phyloP scores from a whole-genome alignment of 1,139 yeast genomes.

The Yamadazyma triangularis region DNA sequence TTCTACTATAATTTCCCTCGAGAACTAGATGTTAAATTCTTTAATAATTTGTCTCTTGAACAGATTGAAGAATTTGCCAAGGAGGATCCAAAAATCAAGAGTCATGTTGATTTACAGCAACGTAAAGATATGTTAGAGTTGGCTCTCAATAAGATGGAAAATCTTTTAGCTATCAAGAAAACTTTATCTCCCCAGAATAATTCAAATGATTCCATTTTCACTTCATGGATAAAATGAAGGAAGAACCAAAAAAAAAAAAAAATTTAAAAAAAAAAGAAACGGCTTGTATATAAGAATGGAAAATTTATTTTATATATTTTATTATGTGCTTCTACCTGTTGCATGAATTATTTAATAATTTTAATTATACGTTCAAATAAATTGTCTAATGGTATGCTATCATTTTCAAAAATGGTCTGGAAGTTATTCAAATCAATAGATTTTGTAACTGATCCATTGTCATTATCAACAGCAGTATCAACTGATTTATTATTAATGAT shows the following conservation, averaged over 20 bases:
- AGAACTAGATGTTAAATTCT: slow-evolving; percentile 75
- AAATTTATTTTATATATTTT: no score
- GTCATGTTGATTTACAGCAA: slow-evolving; percentile 90
- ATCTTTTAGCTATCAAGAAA: slow-evolving; percentile 71
- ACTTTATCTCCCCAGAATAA: slow-evolving; percentile 4
- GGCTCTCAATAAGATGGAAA: slow-evolving; percentile 82
- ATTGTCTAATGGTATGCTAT: slow-evolving; percentile 59
- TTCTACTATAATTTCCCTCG: slow-evolving; percentile 95
- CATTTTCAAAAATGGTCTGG: slow-evolving; percentile 68
- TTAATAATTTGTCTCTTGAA: slow-evolving; percentile 59
- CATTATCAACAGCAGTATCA: slow-evolving; percentile 7
- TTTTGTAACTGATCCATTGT: slow-evolving; percentile 2
- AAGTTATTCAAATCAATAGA: slow-evolving; percentile 41
- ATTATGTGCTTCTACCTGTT: no score
- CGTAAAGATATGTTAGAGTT: slow-evolving; percentile 82
- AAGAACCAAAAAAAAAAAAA: no score
- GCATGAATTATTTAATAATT: slow-evolving; percentile 9
- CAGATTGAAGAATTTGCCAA: slow-evolving; percentile 88
- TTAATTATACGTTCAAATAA: slow-evolving; percentile 76
- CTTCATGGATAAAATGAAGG: background rate
- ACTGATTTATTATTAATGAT: slow-evolving; percentile 19
- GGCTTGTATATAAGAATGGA: background rate
- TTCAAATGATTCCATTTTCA: slow-evolving; percentile 1
- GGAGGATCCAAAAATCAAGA: slow-evolving; percentile 87
- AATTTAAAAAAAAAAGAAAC: no score